Percentiles rank a stretch among this genome's conserved stretches.
phyloP scores from a whole-genome alignment of 371 early-diverging fungal species.

The Syncephalastrum racemosum region DNA sequence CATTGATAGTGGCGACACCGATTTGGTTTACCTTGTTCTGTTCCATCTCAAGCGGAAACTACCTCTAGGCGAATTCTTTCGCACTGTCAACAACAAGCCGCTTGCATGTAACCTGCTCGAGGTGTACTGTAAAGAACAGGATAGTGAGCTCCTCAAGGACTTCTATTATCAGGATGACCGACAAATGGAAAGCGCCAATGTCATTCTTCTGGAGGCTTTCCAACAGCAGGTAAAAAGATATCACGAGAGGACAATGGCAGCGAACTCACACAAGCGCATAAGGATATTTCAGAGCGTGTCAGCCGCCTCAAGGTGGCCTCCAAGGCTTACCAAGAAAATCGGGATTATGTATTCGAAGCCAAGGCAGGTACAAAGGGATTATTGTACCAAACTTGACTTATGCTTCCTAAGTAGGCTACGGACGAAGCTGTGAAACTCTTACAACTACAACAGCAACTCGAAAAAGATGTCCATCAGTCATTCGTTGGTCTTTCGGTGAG shows the following conservation, averaged over 20 bases:
- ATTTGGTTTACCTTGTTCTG: slow-evolving; percentile 90
- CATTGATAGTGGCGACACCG: slow-evolving; percentile 92
- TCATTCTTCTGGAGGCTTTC: slow-evolving; percentile 62
- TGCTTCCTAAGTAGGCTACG: slow-evolving; percentile 51
- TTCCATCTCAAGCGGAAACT: slow-evolving; percentile 86
- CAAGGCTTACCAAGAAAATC: slow-evolving; percentile 75
- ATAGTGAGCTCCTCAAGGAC: slow-evolving; percentile 77
- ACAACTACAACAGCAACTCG: slow-evolving; percentile 71
- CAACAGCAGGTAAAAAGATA: slow-evolving; percentile 41
- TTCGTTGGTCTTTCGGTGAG: slow-evolving; percentile 78
- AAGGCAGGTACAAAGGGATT: slow-evolving; percentile 48
- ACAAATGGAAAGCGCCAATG: slow-evolving; percentile 69
- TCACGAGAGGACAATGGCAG: too few species aligned
- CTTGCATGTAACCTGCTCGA: slow-evolving; percentile 84
- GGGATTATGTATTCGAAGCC: slow-evolving; percentile 69
- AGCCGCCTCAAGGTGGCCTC: slow-evolving; percentile 68
- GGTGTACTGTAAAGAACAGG: slow-evolving; percentile 77
- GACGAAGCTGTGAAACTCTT: slow-evolving; percentile 78
- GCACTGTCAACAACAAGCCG: slow-evolving; percentile 76
- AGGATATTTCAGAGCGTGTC: slow-evolving; percentile 60
- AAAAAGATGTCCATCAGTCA: slow-evolving; percentile 65
- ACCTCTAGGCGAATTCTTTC: slow-evolving; percentile 87
- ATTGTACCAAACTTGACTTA: slow-evolving; percentile 3
- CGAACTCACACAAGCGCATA: background rate
- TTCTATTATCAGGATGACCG: slow-evolving; percentile 97